Base-by-base conservation (phyloP, 345 rosid species). In the Hibiscus mutabilis region DNA sequence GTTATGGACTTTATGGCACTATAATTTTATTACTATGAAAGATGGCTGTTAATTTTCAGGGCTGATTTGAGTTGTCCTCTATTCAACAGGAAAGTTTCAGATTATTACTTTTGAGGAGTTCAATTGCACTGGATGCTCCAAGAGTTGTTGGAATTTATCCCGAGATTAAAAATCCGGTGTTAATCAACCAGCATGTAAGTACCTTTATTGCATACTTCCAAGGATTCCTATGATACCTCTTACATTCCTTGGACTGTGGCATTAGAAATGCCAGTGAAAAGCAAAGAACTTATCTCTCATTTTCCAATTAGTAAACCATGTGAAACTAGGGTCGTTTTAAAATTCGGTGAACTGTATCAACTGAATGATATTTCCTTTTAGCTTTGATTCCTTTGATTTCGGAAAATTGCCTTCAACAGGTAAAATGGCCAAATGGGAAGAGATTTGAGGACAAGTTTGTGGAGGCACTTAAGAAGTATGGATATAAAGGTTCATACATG, bases 101-200 rank as follows among this genome's bases (percentile, higher is more conserved):
- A 91, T 94, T 35, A 86, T 91, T 72, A 90, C 97, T 52, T 90
- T 94, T 61, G 96, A 94, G 51, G 97, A 89, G 80, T 94, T 68
- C 97, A 64, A 91, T 94, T 37, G 98, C 95, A 42, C 73, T 87
- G 67, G 91, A 91, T 81, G 97, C 97, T 18, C 71, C 86, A 33
- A 84, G 98, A 85, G 84, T 90, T 66, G 97, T 92, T 57, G 99
- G 99, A 31, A 95, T 95, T 74, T 95, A 95, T 81, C 97, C 99
- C 2, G 99, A 95, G 87, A 95, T 95, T 24, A 95, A 95, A 77
- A 86, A 89, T 73, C 99, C 99, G 2, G 91, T 88, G 60, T 80
- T 95, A 56, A 90, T 90, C 73, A 95, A 95, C 72, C 88, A 92
- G 83, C 88, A 59, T 72, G 97, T 91, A 74, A 86, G 91, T 79